Evolutionary conservation across 768 basidiomycete genomes (phyloP), one percentile per base, ranked within the genome.

Genomic region (Multifurca ochricompacta): DNA sequence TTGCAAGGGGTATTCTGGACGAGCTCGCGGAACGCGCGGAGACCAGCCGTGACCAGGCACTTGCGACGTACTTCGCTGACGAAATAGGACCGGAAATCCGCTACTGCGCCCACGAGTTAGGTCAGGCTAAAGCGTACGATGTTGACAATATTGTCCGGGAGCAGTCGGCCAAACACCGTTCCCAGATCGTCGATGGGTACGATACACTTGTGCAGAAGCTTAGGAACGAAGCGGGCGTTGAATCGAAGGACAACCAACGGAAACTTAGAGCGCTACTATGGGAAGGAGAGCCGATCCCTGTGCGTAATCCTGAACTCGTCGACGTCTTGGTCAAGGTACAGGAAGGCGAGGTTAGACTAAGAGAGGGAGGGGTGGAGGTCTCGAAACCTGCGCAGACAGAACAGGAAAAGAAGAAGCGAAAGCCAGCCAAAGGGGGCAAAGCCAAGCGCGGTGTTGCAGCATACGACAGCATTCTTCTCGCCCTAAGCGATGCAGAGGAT

Each of bases 301-400:
- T 96, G 41, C 79, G 94, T 50, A 92, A 87, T 63, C 91, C 91
- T 0, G 93, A 98, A 68, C 72, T 97, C 53, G 94, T 96, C 43
- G 88, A 86, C 63, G 87, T 89, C 28, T 71, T 96, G 51, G 69
- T 91, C 59, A 86, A 80, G 60, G 85, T 95, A 3, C 90, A 94
- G 63, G 80, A 84, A 16, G 88, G 86, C 1, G 79, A 92, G 63
- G 71, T 68, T 8, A 79, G 74, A 56, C 70, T 96, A 41, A 70
- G 70, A 27, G 71, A 70, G 25, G 65, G 68, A 52, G 67, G 63
- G 28, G 64, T 65, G 13, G 64, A 62, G 27, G 62, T 57, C 46
- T 23, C 54, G 1, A 64, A 40, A 25, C 64, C 66, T 41, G 59
- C 56, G 11, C 59, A 56, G 11, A 66, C 64, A 44, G 68, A 72